A percentile compares a stretch with the other conserved stretches of the same genome.
Evolutionary conservation across 257 asterid species (phyloP).

Genomic region (Solanum bulbocastanum): DNA sequence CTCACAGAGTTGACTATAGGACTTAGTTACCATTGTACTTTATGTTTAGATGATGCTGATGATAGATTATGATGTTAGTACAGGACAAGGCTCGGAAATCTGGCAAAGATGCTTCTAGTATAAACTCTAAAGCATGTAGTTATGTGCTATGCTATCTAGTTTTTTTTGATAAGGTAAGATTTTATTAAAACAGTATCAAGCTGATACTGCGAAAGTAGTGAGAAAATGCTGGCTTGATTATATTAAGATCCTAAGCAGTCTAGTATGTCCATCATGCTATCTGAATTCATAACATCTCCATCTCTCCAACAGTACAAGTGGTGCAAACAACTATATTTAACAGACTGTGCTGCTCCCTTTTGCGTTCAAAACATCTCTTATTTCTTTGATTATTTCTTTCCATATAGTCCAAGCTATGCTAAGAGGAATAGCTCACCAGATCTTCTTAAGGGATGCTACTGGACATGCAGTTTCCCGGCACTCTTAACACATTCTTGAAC

Average conservation of each 20-base stretch:
- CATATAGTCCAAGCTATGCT: not conserved
- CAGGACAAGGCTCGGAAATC: not conserved
- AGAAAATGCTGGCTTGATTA: not conserved
- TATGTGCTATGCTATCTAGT: not conserved
- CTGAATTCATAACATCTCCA: not conserved
- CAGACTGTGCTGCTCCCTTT: not conserved
- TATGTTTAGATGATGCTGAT: not conserved
- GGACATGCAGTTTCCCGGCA: not conserved
- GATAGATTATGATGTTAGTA: not conserved
- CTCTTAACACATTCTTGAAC: not conserved
- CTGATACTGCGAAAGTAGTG: not conserved
- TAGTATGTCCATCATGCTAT: not conserved
- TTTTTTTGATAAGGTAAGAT: not conserved
- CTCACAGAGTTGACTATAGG: not conserved
- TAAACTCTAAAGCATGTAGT: not conserved
- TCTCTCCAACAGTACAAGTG: not conserved
- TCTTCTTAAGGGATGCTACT: not conserved
- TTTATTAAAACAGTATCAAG: not conserved
- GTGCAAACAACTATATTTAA: not conserved
- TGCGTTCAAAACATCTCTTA: not conserved
- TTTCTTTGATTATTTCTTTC: not conserved
- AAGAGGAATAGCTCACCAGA: not conserved
- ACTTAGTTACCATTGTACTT: not conserved
- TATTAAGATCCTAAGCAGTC: not conserved
- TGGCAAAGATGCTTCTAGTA: not conserved